These are phyloP conservation scores for Amanita molliuscula DNA, from an alignment of 768 basidiomycete genomes.

Conservation along the genomic window DNA sequence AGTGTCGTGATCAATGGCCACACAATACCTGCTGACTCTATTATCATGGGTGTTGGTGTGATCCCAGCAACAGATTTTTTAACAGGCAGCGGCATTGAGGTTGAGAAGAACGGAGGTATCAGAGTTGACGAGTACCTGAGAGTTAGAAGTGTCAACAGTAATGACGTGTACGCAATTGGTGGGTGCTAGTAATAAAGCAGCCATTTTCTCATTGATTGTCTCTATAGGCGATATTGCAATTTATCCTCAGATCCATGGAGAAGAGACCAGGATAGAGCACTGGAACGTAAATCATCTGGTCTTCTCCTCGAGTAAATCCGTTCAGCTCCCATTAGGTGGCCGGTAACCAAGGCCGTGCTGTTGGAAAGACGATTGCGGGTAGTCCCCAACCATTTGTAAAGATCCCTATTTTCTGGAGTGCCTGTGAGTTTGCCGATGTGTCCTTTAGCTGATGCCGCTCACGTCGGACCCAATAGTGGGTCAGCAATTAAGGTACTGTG, in stretches of 20 bases:
- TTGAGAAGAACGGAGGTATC: constrained; percentile 73
- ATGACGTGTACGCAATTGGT: constrained; percentile 66
- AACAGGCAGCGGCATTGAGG: constrained; percentile 52
- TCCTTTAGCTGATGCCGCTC: background rate
- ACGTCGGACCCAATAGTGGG: constrained; percentile 43
- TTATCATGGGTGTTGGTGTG: constrained; percentile 85
- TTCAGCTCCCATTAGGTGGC: constrained; percentile 43
- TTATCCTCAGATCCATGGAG: constrained; percentile 56
- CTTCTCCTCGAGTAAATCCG: background rate
- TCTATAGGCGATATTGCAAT: constrained; percentile 65
- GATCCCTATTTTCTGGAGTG: constrained; percentile 86
- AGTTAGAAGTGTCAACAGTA: constrained; percentile 35
- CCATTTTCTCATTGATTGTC: background rate
- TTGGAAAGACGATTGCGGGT: constrained; percentile 69
- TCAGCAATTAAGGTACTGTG: constrained; percentile 79
- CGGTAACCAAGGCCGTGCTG: constrained; percentile 75
- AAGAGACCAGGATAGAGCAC: constrained; percentile 65
- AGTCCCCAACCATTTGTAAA: constrained; percentile 62
- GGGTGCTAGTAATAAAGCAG: constrained; percentile 7
- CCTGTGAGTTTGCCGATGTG: constrained; percentile 39
- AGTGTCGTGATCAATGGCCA: constrained; percentile 58
- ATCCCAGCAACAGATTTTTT: constrained; percentile 74
- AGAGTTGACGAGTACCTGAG: constrained; percentile 66
- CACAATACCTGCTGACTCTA: constrained; percentile 60
- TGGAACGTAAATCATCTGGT: constrained; percentile 61